Conservation (phyloP, 2,329 filamentous ascomycete genomes). For the Colletotrichum gloeosporioides region DNA sequence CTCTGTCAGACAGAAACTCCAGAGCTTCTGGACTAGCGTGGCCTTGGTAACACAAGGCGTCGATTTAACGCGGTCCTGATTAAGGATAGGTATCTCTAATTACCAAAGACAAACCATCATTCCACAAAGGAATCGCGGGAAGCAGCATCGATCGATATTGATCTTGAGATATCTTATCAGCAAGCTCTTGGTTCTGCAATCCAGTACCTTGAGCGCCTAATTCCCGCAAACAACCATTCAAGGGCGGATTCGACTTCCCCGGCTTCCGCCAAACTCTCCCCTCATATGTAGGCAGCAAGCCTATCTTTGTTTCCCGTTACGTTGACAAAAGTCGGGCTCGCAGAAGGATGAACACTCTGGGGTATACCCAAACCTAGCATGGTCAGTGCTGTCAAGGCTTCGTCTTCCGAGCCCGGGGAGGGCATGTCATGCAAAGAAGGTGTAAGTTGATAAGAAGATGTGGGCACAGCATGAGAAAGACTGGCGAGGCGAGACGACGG, state of each 20-base stretch:
- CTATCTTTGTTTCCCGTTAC: not conserved
- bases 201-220: not conserved
- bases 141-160: not conserved
- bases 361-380: constrained; percentile 13
- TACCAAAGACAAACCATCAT: not conserved
- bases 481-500: not conserved
- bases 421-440: constrained; percentile 11
- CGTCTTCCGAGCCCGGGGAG: not conserved
- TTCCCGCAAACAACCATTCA: not conserved
- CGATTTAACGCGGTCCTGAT: not conserved
- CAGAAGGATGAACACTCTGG: constrained; percentile 16
- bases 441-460: not conserved
- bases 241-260: not conserved
- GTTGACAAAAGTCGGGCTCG: not conserved
- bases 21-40: not conserved
- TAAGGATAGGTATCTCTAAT: not conserved
- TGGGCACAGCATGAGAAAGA: not conserved
- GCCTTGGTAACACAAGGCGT: not conserved
- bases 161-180: not conserved
- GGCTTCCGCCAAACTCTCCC: not conserved
- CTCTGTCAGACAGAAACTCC: not conserved
- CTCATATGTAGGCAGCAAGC: not conserved
- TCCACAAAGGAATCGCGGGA: not conserved
- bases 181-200: not conserved
- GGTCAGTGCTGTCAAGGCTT: not conserved